Base-by-base conservation (phyloP, 2,329 filamentous ascomycete genomes). In the Sarocladiaceae sp. region DNA sequence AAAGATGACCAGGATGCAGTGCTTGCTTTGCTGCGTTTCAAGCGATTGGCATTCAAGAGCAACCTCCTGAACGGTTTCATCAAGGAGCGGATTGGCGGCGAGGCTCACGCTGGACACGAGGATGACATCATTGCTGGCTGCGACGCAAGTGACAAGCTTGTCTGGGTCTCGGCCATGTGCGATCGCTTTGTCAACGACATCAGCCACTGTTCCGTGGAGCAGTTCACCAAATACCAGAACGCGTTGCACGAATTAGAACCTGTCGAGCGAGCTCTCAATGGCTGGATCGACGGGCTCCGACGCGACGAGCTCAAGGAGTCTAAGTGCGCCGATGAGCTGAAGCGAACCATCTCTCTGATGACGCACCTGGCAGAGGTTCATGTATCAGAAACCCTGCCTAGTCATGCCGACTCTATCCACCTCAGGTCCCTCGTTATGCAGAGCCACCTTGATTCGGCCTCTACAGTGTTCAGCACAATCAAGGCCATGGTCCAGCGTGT, bases 231-330 rank as follows among this genome's bases (percentile, higher is more conserved):
- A 57, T 94, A 90, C 59, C 87, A 90, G 60, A 85, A 86, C 37
- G 88, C 91, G 2, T 70, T 94, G 53, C 89, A 90, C 60, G 94
- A 97, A 67, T 76, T 97, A 49, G 90, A 96, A 64, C 90, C 92
- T 1, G 90, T 97, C 11, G 94, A 99, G 71, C 82, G 91, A 53
- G 88, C 89, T 0, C 71, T 97, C 48, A 96, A 96, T 63, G 81
- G 80, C 52, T 96, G 91, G 83, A 88, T 97, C 53, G 92, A 97
- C 57, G 83, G 83, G 5, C 67, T 97, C 52, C 86, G 90, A 57
- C 84, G 84, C 50, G 91, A 96, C 59, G 91, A 96, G 52, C 73
- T 97, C 47, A 91, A 91, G 68, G 88, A 93, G 69, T 83, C 87
- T 66, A 86, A 90, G 60, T 91, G 91, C 63, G 85, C 88, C 0